Evolutionary conservation across 2,329 filamentous ascomycete species (phyloP).

Genomic region (Grosmannia serpens): DNA sequence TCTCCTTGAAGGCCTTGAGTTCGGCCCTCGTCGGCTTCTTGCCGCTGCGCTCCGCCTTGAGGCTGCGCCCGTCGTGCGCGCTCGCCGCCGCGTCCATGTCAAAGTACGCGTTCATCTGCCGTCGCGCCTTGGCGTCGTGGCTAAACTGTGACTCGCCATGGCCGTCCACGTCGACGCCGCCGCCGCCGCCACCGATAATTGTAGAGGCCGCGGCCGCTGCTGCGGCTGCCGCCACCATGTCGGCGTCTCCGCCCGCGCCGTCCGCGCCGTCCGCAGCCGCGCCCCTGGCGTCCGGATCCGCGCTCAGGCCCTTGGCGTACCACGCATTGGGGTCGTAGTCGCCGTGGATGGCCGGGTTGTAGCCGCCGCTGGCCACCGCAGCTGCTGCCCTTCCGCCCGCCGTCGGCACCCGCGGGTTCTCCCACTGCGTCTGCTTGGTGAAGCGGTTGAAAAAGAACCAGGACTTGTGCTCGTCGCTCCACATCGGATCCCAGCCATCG

Average conservation of each 20-base stretch:
- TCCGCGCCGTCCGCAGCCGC: constrained; percentile 16
- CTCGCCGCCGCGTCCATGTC: constrained; percentile 93
- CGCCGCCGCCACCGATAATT: constrained; percentile 60
- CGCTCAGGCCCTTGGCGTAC: constrained; percentile 53
- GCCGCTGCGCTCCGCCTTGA: constrained; percentile 79
- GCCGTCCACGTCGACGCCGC: constrained; percentile 47
- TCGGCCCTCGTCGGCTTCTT: constrained; percentile 80
- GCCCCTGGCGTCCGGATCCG: constrained; percentile 6
- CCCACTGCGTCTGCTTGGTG: constrained; percentile 66
- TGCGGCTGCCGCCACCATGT: constrained; percentile 18
- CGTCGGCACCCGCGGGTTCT: constrained; percentile 64
- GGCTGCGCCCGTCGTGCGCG: constrained; percentile 74
- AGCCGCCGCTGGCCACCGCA: constrained; percentile 46
- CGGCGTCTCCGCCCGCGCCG: constrained; percentile 15
- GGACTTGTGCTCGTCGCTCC: constrained; percentile 54
- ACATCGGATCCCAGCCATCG: constrained; percentile 69
- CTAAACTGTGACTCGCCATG: constrained; percentile 61
- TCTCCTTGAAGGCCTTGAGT: constrained; percentile 84
- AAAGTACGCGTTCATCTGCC: constrained; percentile 92
- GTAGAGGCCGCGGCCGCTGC: constrained; percentile 26
- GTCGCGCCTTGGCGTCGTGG: constrained; percentile 74
- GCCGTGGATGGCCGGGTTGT: constrained; percentile 93
- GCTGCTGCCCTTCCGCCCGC: constrained; percentile 17
- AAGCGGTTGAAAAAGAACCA: constrained; percentile 81
- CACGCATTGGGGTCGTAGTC: constrained; percentile 94